phyloP scores from a whole-genome alignment of 306 rosid genomes.

The Cucurbita moschata region DNA sequence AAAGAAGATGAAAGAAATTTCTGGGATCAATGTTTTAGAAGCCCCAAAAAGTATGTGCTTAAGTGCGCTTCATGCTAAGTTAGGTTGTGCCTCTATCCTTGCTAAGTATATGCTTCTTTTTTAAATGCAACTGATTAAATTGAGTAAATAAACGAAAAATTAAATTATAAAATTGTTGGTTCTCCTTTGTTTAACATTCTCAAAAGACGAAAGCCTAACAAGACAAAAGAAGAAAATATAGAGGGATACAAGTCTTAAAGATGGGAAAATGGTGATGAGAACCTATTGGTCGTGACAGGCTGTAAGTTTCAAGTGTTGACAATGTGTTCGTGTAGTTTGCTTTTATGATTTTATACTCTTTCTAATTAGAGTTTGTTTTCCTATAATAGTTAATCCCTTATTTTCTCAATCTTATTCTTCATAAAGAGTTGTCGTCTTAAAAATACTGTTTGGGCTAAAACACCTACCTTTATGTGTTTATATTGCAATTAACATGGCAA shows the following conservation, averaged over 20 bases:
- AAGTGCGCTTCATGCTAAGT: neutral
- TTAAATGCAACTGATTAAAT: neutral
- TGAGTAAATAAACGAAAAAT: neutral
- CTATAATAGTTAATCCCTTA: neutral
- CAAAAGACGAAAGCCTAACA: neutral
- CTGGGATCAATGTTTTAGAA: no score
- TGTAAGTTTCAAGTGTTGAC: neutral
- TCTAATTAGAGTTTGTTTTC: neutral
- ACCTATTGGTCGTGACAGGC: neutral
- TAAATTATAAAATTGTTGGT: neutral
- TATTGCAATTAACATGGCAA: neutral
- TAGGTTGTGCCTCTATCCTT: neutral
- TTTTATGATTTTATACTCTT: neutral
- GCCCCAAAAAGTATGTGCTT: no score
- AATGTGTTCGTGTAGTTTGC: neutral
- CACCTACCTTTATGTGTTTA: neutral
- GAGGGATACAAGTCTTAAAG: neutral
- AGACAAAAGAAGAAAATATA: neutral
- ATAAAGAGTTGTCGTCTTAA: neutral
- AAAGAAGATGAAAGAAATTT: neutral
- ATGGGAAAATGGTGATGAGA: neutral
- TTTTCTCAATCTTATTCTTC: neutral
- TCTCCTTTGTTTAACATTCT: neutral
- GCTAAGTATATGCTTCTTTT: neutral
- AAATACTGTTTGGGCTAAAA: neutral